A percentile compares a stretch with the other conserved stretches of the same genome.
phyloP scores from a whole-genome alignment of 2,329 filamentous ascomycete genomes.

The Cladorrhinum sp. region DNA sequence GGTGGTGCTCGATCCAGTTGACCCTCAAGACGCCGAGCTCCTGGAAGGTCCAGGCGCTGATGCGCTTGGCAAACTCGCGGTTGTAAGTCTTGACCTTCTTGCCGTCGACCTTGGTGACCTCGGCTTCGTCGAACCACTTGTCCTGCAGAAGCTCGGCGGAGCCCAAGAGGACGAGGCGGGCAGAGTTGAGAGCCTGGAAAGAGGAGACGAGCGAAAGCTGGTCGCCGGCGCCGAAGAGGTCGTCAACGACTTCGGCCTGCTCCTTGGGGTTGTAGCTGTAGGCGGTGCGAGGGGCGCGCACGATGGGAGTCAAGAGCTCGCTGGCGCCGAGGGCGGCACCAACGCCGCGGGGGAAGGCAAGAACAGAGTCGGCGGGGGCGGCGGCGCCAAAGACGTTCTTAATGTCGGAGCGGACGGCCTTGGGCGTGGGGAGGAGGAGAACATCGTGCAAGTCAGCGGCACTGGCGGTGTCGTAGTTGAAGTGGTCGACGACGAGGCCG shows the following conservation, averaged over 20 bases:
- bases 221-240: slow-evolving; percentile 77
- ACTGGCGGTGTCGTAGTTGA: slow-evolving; percentile 79
- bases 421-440: slow-evolving; percentile 70
- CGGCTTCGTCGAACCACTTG: slow-evolving; percentile 75
- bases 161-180: slow-evolving; percentile 80
- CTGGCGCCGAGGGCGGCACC: slow-evolving; percentile 79
- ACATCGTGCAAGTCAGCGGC: slow-evolving; percentile 85
- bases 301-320: slow-evolving; percentile 73
- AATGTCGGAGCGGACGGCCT: slow-evolving; percentile 61
- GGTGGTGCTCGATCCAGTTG: slow-evolving; percentile 75
- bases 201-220: slow-evolving; percentile 84
- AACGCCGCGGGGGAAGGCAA: slow-evolving; percentile 79
- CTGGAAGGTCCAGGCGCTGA: slow-evolving; percentile 95
- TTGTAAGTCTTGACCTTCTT: slow-evolving; percentile 66
- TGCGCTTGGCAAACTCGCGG: slow-evolving; percentile 75
- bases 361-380: slow-evolving; percentile 49
- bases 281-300: slow-evolving; percentile 78
- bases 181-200: slow-evolving; percentile 89
- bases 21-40: slow-evolving; percentile 87
- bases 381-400: slow-evolving; percentile 74
- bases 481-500: slow-evolving; percentile 87
- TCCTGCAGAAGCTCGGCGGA: slow-evolving; percentile 85
- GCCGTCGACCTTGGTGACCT: slow-evolving; percentile 60
- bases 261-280: slow-evolving; percentile 96
- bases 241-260: slow-evolving; percentile 67